phyloP scores from a whole-genome alignment of 768 basidiomycete genomes.

The Plicaturopsis crispa region DNA sequence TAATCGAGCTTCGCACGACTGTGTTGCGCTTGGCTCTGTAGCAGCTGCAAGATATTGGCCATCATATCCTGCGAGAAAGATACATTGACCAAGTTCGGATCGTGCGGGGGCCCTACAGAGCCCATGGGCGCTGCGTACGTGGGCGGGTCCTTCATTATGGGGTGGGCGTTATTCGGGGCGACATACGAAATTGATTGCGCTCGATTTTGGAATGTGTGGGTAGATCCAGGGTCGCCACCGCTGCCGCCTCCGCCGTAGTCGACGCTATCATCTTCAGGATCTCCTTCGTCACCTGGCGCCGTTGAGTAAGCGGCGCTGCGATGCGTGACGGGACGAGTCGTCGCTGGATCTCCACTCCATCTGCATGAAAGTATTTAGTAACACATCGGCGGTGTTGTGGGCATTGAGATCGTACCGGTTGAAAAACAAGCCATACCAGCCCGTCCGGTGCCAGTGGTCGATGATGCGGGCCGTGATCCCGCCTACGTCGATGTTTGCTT shows the following conservation, averaged over 20 bases:
- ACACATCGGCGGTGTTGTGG: conserved; percentile 4
- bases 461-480: conserved; percentile 68
- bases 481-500: conserved; percentile 61
- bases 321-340: conserved; percentile 33
- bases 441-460: conserved; percentile 72
- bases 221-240: too few relatives aligned
- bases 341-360: conserved; percentile 62
- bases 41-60: conserved; percentile 46
- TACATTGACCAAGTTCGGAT: conserved; percentile 32
- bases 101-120: too few relatives aligned
- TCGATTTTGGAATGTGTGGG: too few relatives aligned
- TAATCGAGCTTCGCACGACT: conserved; percentile 66
- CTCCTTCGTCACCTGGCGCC: conserved; percentile 29
- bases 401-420: conserved; percentile 35
- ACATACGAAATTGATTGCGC: conserved; percentile 18
- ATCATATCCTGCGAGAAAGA: conserved; percentile 52
- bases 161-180: conserved; percentile 25
- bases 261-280: too few relatives aligned
- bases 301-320: conserved; percentile 21
- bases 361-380: conserved; percentile 19
- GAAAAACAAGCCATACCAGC: conserved; percentile 74
- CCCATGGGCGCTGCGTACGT: too few relatives aligned
- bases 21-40: conserved; percentile 63
- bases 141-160: too few relatives aligned
- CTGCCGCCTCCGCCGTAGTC: too few relatives aligned